Conservation (phyloP, 345 rosid genomes). For the Populus tremula region DNA sequence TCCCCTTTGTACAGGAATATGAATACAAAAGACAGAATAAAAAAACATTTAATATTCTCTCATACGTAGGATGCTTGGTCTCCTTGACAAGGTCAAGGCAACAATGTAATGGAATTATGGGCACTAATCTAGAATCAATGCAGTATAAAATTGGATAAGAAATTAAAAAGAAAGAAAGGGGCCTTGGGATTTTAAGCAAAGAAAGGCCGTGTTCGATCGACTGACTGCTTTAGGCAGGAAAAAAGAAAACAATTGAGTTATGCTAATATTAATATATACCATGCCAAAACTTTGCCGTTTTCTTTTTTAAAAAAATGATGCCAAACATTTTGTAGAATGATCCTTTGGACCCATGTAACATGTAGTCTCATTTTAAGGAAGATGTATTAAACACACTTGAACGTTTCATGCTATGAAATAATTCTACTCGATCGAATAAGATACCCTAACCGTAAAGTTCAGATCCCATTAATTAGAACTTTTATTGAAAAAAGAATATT, state of each 20-base stretch:
- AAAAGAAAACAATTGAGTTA: not conserved
- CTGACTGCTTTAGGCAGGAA: too few species aligned
- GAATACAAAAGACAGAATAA: constrained; percentile 26
- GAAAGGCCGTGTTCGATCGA: not conserved
- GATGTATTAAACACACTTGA: too few species aligned
- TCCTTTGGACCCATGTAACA: too few species aligned
- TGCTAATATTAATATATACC: not conserved
- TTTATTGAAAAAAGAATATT: too few species aligned
- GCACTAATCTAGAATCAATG: not conserved
- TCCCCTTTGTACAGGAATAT: constrained; percentile 34
- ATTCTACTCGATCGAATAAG: too few species aligned
- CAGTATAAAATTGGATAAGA: not conserved
- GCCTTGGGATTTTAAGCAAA: constrained; percentile 29
- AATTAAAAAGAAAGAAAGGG: not conserved
- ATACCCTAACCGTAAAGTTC: too few species aligned
- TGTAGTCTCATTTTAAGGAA: too few species aligned
- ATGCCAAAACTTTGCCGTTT: too few species aligned
- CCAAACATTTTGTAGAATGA: not conserved
- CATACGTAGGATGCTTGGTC: constrained; percentile 26
- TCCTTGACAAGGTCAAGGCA: constrained; percentile 30
- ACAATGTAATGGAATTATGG: constrained; percentile 14
- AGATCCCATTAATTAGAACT: too few species aligned
- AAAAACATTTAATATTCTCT: constrained; percentile 13
- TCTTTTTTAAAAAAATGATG: not conserved
- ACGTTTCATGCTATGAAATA: too few species aligned